phyloP scores from a whole-genome alignment of 2,329 filamentous ascomycete species.

The Nemania serpens region DNA sequence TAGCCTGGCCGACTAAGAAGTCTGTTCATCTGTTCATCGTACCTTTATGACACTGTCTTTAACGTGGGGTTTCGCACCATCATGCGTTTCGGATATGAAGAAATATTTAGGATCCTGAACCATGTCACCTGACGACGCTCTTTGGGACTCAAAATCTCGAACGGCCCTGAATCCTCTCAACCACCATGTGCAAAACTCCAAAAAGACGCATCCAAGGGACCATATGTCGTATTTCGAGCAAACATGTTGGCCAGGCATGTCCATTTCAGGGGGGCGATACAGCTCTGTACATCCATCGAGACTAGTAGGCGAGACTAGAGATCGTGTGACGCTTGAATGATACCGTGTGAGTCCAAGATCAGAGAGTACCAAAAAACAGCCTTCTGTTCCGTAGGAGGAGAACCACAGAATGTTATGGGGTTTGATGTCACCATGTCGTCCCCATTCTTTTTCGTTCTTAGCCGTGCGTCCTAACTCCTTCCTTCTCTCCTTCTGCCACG shows the following conservation, averaged over 20 bases:
- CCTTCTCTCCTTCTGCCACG: constrained; percentile 12
- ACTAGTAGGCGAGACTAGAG: neutral
- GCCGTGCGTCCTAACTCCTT: no score
- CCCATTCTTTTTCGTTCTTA: constrained; percentile 1
- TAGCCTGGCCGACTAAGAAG: neutral
- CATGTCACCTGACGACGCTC: neutral
- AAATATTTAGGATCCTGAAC: neutral
- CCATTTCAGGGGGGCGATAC: constrained; percentile 10
- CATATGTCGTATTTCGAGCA: constrained; percentile 16
- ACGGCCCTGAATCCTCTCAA: neutral
- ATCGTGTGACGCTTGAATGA: constrained; percentile 9
- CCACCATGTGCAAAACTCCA: constrained; percentile 16
- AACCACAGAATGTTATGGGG: constrained; percentile 10
- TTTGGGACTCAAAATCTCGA: neutral
- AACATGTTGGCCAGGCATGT: constrained; percentile 1
- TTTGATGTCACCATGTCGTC: constrained; percentile 15
- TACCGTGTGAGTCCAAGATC: constrained; percentile 11
- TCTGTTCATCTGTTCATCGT: neutral
- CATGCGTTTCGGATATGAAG: neutral
- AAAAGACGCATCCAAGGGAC: constrained; percentile 15
- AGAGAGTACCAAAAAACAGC: constrained; percentile 6
- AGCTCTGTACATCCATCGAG: neutral
- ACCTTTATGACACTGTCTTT: neutral
- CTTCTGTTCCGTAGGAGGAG: neutral
- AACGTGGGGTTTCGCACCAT: neutral